These are phyloP conservation scores for Flueggea neowawraea DNA, from an alignment of 441 rosid genomes.

Conservation along the genomic window DNA sequence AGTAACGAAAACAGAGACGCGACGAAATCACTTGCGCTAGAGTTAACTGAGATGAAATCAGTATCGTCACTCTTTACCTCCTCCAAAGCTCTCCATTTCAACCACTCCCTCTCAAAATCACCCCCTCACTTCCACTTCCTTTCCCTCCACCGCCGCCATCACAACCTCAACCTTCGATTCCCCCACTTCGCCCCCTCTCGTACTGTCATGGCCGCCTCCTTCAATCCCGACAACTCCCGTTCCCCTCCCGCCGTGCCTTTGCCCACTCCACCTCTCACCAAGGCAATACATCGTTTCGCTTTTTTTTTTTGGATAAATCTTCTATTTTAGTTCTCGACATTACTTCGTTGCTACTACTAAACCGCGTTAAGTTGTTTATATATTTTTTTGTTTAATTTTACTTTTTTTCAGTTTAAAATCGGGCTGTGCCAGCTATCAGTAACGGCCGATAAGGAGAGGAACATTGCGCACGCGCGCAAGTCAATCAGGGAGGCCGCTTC, in stretches of 20 bases:
- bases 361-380: background rate
- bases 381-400: conserved; percentile 2
- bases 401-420: conserved; percentile 56
- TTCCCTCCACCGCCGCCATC: conserved; percentile 9
- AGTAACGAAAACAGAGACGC: no score
- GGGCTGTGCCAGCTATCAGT: conserved; percentile 83
- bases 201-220: conserved; percentile 52
- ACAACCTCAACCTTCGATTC: conserved; percentile 13
- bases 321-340: background rate
- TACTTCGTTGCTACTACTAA: no score
- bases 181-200: conserved; percentile 12
- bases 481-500: conserved; percentile 75
- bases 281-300: conserved; percentile 26
- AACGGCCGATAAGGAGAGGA: conserved; percentile 69
- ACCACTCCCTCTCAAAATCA: background rate
- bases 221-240: conserved; percentile 75
- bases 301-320: background rate
- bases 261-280: conserved; percentile 66
- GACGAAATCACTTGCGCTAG: no score
- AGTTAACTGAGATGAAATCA: no score
- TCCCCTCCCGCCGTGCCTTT: conserved; percentile 78
- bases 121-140: conserved; percentile 3
- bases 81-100: background rate
- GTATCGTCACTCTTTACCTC: background rate
- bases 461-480: conserved; percentile 63